Evolutionary conservation across 768 basidiomycete species (phyloP), one percentile per base, ranked within the genome.

Genomic region (Leccinum ochraceum): DNA sequence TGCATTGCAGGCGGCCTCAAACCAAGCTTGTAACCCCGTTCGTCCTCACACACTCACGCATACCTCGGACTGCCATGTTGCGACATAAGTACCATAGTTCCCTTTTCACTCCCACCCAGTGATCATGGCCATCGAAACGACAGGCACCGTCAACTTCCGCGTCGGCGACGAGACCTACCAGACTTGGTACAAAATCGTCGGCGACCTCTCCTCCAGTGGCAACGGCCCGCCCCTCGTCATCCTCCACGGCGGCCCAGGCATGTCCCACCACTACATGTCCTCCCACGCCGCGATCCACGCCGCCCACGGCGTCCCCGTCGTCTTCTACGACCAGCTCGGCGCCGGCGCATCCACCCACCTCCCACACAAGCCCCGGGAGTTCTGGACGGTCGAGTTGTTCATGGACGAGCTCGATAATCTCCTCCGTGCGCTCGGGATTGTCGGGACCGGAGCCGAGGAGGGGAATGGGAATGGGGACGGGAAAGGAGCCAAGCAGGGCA

Each of bases 281-380:
- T 71, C 78, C 13, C 63, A 76, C 50, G 65, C 61, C 53, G 74
- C 76, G 57, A 69, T 82, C 53, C 60, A 67, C 24, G 44, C 56
- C 55, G 16, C 50, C 22, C 57, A 66, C 42, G 63, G 60, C 54
- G 75, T 75, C 51, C 76, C 81, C 30, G 71, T 83, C 60, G 68
- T 83, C 42, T 74, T 82, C 63, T 82, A 83, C 58, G 81, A 82
- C 65, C 82, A 82, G 69, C 61, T 83, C 52, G 82, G 81, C 26
- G 74, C 66, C 60, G 78, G 75, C 3, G 64, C 64, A 14, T 82
- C 81, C 1, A 78, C 80, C n/a, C 81, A 78, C 56, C 72, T 81
- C 1, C 72, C 65, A 0, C 71, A 75, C 58, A 78, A 76, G 44
- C 64, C 70, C 2, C 63, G 61, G 4, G 67, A 71, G 17, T 80